These are phyloP conservation scores for Monosporascus sp. DNA, from an alignment of 2,329 filamentous ascomycete genomes.

Conservation along the genomic window DNA sequence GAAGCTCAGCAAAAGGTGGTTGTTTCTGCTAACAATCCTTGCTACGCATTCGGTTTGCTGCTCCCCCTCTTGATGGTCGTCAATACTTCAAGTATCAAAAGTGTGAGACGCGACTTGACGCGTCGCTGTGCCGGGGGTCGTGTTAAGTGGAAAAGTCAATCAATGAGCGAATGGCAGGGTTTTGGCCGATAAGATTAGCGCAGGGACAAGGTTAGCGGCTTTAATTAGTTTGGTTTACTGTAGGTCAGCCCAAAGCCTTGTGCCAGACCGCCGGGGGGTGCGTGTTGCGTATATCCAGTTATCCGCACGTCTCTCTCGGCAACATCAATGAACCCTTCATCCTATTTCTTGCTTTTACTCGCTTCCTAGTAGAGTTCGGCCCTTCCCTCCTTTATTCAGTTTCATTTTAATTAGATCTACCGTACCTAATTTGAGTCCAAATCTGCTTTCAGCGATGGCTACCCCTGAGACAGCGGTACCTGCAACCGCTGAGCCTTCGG, in stretches of 20 bases:
- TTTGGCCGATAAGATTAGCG: neutral
- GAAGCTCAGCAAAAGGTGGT: no score
- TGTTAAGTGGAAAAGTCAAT: neutral
- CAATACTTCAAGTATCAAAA: neutral
- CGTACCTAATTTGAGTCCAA: neutral
- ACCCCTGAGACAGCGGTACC: constrained; percentile 5
- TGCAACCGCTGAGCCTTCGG: constrained; percentile 2
- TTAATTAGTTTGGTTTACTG: neutral
- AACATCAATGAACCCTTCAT: no score
- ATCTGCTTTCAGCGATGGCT: constrained; percentile 5
- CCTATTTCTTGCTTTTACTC: no score
- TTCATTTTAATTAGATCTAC: no score
- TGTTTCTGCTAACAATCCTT: no score
- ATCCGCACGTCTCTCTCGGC: no score
- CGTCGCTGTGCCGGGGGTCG: neutral
- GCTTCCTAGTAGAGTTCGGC: no score
- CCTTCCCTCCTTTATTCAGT: no score
- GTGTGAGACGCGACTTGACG: neutral
- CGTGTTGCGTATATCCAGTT: no score
- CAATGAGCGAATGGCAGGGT: neutral
- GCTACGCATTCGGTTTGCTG: neutral
- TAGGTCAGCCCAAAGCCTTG: neutral
- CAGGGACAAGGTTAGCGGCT: neutral
- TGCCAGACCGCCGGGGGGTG: neutral
- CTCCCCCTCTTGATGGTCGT: neutral